Conservation (phyloP, 768 basidiomycete genomes). For the Kwoniella sp. region DNA sequence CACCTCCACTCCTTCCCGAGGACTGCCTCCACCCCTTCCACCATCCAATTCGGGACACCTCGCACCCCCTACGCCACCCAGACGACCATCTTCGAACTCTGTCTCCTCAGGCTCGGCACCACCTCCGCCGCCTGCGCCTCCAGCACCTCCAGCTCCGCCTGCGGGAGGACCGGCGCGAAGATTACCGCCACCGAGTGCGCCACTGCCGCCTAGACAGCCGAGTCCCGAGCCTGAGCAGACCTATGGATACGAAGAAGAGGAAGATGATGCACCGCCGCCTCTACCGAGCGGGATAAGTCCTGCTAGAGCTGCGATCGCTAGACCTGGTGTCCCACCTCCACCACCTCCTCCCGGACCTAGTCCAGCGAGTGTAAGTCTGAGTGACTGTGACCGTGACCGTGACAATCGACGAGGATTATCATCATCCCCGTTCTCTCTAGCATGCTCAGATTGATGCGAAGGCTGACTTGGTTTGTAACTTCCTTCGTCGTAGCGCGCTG, state of each 20-base stretch:
- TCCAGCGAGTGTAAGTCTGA: conserved; percentile 24
- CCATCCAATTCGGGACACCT: conserved; percentile 10
- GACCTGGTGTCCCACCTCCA: conserved; percentile 18
- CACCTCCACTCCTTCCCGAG: conserved; percentile 35
- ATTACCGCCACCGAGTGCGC: conserved; percentile 33
- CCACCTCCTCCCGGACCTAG: conserved; percentile 29
- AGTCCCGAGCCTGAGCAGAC: conserved; percentile 7
- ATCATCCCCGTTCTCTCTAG: neutral
- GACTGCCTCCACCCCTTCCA: conserved; percentile 32
- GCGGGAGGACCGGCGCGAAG: conserved; percentile 17
- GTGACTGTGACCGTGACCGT: no score
- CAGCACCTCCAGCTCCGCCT: conserved; percentile 33
- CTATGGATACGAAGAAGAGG: conserved; percentile 25
- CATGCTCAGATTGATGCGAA: neutral
- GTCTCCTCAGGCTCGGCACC: conserved; percentile 26
- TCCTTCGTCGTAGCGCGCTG: no score
- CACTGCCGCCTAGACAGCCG: conserved; percentile 25
- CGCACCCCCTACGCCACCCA: conserved; percentile 21
- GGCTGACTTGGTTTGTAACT: neutral
- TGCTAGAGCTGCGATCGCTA: conserved; percentile 44
- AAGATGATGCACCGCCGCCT: conserved; percentile 42
- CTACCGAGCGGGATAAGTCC: conserved; percentile 45
- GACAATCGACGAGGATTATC: no score
- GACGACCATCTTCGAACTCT: conserved; percentile 22
- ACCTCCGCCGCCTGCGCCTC: conserved; percentile 30